These are phyloP conservation scores for Fragaria iinumae DNA, from an alignment of 306 rosid species.

Conservation along the genomic window DNA sequence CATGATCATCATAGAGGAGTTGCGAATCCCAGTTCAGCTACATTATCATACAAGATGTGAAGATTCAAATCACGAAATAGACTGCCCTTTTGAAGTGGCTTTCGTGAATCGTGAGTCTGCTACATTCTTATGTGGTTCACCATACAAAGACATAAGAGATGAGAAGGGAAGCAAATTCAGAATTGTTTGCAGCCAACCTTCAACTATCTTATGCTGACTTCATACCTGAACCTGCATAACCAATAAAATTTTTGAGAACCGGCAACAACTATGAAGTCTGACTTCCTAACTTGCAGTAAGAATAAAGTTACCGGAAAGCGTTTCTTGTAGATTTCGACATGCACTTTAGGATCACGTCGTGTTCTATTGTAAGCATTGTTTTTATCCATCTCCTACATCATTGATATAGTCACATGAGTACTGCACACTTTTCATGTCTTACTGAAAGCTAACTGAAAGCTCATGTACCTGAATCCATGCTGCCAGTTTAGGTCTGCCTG, in stretches of 20 bases:
- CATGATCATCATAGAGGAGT: neutral
- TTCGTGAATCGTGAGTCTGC: neutral
- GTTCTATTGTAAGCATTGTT: constrained; percentile 57
- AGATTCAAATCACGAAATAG: neutral
- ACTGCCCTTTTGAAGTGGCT: neutral
- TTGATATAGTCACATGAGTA: neutral
- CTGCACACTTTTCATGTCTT: neutral
- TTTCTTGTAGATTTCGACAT: constrained; percentile 55
- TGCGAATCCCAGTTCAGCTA: neutral
- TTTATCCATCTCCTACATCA: constrained; percentile 10
- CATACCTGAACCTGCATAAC: neutral
- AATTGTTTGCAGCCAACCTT: neutral
- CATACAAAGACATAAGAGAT: neutral
- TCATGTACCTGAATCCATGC: constrained; percentile 66
- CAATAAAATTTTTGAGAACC: neutral
- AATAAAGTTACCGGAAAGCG: constrained; percentile 44
- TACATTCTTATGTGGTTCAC: neutral
- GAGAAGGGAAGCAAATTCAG: neutral
- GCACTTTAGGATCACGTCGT: constrained; percentile 49
- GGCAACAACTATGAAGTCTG: neutral
- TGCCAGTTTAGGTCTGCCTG: constrained; percentile 63
- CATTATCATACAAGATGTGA: neutral
- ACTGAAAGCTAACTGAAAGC: too few species aligned
- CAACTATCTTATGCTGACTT: neutral
- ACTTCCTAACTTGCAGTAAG: neutral